Evolutionary conservation across 306 rosid genomes (phyloP).

Genomic region (Gillenia trifoliata): DNA sequence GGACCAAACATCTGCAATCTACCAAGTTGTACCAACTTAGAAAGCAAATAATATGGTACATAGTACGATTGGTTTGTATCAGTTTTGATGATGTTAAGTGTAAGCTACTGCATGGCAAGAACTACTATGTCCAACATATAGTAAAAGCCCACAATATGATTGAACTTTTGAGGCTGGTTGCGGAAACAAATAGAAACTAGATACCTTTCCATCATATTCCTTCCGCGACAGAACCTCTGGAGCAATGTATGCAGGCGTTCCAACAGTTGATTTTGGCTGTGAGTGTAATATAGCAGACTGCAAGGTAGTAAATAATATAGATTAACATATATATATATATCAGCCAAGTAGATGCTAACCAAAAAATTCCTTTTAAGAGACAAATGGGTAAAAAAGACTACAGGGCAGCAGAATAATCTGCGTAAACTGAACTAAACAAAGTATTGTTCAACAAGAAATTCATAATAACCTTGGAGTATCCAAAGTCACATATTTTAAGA

Average conservation of each 20-base stretch:
- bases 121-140: not conserved
- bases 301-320: slow-evolving; percentile 2
- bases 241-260: slow-evolving; percentile 95
- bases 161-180: not conserved
- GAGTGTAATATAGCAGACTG: slow-evolving; percentile 88
- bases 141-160: not conserved
- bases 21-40: slow-evolving; percentile 25
- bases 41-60: slow-evolving; percentile 4
- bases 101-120: not conserved
- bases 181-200: not conserved
- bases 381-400: not conserved
- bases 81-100: not conserved
- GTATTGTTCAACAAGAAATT: slow-evolving; percentile 4
- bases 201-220: slow-evolving; percentile 93
- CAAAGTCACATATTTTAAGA: slow-evolving; percentile 91
- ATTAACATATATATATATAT: not conserved
- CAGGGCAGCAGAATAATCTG: not conserved
- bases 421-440: not conserved
- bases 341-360: not conserved
- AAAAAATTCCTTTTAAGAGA: not conserved
- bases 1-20: slow-evolving; percentile 98
- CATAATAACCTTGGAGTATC: slow-evolving; percentile 77
- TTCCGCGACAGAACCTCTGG: slow-evolving; percentile 78
- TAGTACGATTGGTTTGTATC: not conserved
- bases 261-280: slow-evolving; percentile 82